Base-by-base conservation (phyloP, 2,329 filamentous ascomycete genomes). In the Curvularia sp. region DNA sequence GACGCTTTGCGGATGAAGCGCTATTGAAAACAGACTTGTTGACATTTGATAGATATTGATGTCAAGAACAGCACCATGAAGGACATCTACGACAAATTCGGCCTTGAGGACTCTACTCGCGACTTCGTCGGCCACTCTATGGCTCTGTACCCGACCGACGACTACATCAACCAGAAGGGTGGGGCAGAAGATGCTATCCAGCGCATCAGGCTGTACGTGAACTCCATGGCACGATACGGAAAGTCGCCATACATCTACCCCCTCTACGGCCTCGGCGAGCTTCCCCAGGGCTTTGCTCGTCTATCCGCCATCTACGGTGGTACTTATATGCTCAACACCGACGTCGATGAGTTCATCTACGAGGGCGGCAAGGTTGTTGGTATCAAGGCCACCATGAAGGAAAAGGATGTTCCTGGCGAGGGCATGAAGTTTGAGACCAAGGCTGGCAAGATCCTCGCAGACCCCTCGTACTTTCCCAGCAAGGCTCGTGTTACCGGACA, bases 191-290 rank as follows among this genome's bases (percentile, higher is more conserved):
- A 97, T 77, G 88, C 91, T 56, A 91, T 99, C 70, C 88, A 94
- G 80, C 92, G 94, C 71, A 97, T 99, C 78, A 88, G 92, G 67
- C 86, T 99, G 47, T 99, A 99, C 80, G 96, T 94, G 70, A 97
- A 97, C 86, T 97, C 93, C 30, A 96, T 99, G 81, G 92, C 93
- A 52, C 88, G 94, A 64, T 98, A 98, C 80, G 95, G 95, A 80
- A 98, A 97, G 82, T 98, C 93, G 12, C 96, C 95, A 46, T 99
- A 98, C 84, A 98, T 99, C 83, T 99, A 99, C 85, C 96, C 95
- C 49, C 88, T 98, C 31, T 99, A 99, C 82, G 95, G 95, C 62
- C 88, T 99, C 49, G 95, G 91, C 77, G 95, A 99, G 83, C 89
- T 99, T 56, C 96, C 95, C 35, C 95, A 99, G 81, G 94, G 94